Evolutionary conservation across 192 early-diverging fungal species (phyloP).

Genomic region (Coemansia sp.): DNA sequence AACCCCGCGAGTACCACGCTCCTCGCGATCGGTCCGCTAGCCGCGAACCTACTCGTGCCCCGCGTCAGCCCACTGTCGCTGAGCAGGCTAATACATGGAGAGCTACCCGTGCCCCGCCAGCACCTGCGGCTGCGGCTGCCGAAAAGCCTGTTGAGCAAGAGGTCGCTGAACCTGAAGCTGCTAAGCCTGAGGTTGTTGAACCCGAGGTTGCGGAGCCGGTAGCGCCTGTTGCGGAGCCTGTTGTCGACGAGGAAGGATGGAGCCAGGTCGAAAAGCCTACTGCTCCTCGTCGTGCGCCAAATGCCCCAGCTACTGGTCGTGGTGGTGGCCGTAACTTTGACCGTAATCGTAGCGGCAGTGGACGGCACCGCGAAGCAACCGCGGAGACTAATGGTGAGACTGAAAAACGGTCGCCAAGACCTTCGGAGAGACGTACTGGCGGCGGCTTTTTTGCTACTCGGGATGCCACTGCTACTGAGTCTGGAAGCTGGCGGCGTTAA

Average conservation of each 20-base stretch:
- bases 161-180: background rate
- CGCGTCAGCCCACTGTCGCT: conserved; percentile 20
- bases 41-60: conserved; percentile 23
- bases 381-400: background rate
- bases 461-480: conserved; percentile 12
- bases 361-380: background rate
- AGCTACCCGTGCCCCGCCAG: background rate
- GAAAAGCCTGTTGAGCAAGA: background rate
- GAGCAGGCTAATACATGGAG: conserved; percentile 36
- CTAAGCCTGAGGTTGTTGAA: background rate
- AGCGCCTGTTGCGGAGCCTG: background rate
- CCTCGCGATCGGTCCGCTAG: conserved; percentile 12
- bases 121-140: background rate
- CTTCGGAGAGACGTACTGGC: conserved; percentile 16
- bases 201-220: background rate
- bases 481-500: conserved; percentile 36
- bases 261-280: conserved; percentile 34
- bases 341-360: background rate
- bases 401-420: conserved; percentile 11
- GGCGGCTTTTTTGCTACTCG: conserved; percentile 19
- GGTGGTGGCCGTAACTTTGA: background rate
- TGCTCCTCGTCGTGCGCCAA: background rate
- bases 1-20: conserved; percentile 17
- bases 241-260: conserved; percentile 26
- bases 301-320: background rate